These are phyloP conservation scores for Rachicladosporium sp. DNA, from an alignment of 2,329 filamentous ascomycete genomes.

Conservation along the genomic window DNA sequence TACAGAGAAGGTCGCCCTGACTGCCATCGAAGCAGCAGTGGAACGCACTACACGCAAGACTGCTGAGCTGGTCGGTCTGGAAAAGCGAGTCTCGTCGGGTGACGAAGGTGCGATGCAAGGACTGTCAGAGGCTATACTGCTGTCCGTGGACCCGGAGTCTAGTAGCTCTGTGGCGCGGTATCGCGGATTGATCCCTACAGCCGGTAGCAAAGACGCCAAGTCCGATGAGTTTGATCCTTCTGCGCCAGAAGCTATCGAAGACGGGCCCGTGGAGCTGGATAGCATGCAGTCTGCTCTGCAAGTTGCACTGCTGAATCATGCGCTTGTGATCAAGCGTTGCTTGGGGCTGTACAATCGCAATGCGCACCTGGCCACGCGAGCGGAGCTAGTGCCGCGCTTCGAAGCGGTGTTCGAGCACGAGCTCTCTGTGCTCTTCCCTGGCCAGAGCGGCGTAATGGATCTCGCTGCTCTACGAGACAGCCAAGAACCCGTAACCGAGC, in stretches of 20 bases:
- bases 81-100: slow-evolving; percentile 48
- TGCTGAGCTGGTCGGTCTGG: slow-evolving; percentile 64
- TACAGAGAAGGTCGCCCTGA: slow-evolving; percentile 52
- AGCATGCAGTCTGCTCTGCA: slow-evolving; percentile 66
- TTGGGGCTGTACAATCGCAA: slow-evolving; percentile 50
- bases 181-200: slow-evolving; percentile 54
- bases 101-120: slow-evolving; percentile 57
- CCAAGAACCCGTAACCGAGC: slow-evolving; percentile 3
- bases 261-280: slow-evolving; percentile 28
- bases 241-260: not conserved
- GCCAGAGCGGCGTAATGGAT: slow-evolving; percentile 13
- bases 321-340: slow-evolving; percentile 74
- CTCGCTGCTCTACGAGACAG: slow-evolving; percentile 5
- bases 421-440: slow-evolving; percentile 28
- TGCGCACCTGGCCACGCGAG: slow-evolving; percentile 42
- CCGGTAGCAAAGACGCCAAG: slow-evolving; percentile 27
- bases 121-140: slow-evolving; percentile 62
- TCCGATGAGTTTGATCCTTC: slow-evolving; percentile 24
- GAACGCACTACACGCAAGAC: slow-evolving; percentile 88
- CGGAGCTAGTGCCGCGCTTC: slow-evolving; percentile 24
- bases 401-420: slow-evolving; percentile 34
- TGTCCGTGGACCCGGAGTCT: slow-evolving; percentile 62
- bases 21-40: slow-evolving; percentile 72
- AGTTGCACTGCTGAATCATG: slow-evolving; percentile 79
- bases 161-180: slow-evolving; percentile 72